Conservation (phyloP, 441 rosid species). For the Biscutella laevigata region DNA sequence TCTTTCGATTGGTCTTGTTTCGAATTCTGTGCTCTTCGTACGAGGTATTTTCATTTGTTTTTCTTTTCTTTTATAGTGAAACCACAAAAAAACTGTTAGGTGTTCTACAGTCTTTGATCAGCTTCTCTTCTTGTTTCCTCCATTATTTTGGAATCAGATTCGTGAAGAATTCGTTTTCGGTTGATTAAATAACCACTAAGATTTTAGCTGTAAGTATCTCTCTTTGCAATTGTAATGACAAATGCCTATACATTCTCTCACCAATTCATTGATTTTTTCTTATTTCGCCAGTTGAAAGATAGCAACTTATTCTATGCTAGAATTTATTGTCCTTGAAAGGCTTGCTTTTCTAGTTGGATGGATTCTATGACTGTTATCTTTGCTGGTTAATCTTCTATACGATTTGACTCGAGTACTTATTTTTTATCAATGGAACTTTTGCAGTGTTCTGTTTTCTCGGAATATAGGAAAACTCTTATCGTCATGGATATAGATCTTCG, state of each 20-base stretch:
- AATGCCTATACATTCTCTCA: background rate
- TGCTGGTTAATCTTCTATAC: background rate
- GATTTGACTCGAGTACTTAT: background rate
- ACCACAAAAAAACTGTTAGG: background rate
- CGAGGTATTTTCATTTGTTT: background rate
- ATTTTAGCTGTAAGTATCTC: constrained; percentile 4
- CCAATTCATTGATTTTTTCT: too few relatives aligned
- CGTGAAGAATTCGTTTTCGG: background rate
- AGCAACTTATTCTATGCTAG: too few relatives aligned
- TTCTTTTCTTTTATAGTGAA: background rate
- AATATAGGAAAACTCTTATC: background rate
- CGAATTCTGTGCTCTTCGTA: background rate
- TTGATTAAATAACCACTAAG: background rate
- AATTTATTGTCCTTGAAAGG: too few relatives aligned
- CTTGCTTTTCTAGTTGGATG: too few relatives aligned
- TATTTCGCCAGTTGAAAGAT: too few relatives aligned
- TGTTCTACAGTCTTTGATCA: background rate
- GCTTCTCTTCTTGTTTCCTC: background rate
- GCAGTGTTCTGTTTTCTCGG: constrained; percentile 21
- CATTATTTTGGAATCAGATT: background rate
- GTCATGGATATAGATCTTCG: constrained; percentile 75
- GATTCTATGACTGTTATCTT: background rate
- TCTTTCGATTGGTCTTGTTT: background rate
- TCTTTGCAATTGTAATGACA: background rate
- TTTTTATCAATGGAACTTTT: background rate